Evolutionary conservation across 106 monocot genomes (phyloP).

Genomic region (Dactylorhiza incarnata): DNA sequence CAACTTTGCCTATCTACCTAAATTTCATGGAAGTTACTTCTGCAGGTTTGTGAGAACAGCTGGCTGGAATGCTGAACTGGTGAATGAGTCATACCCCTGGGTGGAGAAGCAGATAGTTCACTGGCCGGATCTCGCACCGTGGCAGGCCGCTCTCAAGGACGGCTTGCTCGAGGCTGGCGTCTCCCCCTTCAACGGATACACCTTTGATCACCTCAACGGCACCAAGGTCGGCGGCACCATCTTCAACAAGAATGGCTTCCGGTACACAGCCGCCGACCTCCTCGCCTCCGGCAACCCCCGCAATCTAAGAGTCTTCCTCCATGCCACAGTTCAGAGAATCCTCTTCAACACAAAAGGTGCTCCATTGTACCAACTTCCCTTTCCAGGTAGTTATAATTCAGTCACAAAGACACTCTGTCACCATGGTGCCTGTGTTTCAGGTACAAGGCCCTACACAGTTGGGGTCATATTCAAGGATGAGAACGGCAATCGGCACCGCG

Average conservation of each 20-base stretch:
- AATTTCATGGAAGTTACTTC: background rate
- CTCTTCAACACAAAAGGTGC: constrained; percentile 29
- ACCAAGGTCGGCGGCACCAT: constrained; percentile 77
- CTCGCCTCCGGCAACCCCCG: constrained; percentile 35
- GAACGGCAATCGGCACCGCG: constrained; percentile 37
- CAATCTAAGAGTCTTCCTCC: constrained; percentile 48
- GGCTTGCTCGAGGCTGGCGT: constrained; percentile 64
- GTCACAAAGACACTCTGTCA: background rate
- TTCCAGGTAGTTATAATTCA: background rate
- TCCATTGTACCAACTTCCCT: background rate
- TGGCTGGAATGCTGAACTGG: constrained; percentile 45
- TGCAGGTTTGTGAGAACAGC: constrained; percentile 26
- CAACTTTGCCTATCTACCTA: background rate
- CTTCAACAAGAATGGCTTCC: constrained; percentile 50
- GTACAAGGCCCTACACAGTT: constrained; percentile 24
- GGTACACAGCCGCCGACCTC: constrained; percentile 58
- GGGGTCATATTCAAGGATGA: constrained; percentile 64
- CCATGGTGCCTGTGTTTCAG: constrained; percentile 6
- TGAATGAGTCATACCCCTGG: constrained; percentile 61
- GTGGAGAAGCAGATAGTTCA: constrained; percentile 45
- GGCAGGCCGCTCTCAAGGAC: constrained; percentile 55
- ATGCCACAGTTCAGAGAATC: constrained; percentile 59
- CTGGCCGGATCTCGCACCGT: constrained; percentile 47
- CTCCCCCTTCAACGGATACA: constrained; percentile 71
- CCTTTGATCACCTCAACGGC: constrained; percentile 65